phyloP scores from a whole-genome alignment of 371 early-diverging fungal species.

The Syncephalastrum contaminatum region DNA sequence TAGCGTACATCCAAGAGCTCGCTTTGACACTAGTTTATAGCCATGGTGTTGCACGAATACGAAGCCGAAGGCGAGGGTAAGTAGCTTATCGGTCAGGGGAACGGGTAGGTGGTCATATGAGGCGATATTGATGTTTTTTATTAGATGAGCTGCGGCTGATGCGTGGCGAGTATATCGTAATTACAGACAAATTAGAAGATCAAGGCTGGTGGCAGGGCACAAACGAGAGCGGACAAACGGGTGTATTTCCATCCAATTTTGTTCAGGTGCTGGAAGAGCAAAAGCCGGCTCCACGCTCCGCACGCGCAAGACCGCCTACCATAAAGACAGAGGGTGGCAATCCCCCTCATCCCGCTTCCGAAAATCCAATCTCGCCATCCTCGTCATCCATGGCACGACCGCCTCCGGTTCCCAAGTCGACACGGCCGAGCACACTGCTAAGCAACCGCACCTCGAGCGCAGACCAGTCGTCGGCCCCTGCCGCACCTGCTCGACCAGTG shows the following conservation, averaged over 20 bases:
- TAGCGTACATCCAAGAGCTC: no score
- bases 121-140: not conserved
- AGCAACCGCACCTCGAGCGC: constrained; percentile 16
- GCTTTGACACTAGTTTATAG: constrained; percentile 9
- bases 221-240: constrained; percentile 50
- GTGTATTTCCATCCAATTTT: constrained; percentile 63
- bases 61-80: constrained; percentile 56
- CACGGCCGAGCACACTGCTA: constrained; percentile 41
- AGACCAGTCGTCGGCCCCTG: constrained; percentile 6
- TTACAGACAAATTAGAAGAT: constrained; percentile 50
- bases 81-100: not conserved
- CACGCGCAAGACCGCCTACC: constrained; percentile 42
- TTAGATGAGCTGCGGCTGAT: constrained; percentile 53
- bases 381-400: constrained; percentile 23
- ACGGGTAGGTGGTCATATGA: no score
- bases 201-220: constrained; percentile 65
- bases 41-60: constrained; percentile 56
- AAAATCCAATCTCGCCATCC: constrained; percentile 7
- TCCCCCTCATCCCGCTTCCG: not conserved
- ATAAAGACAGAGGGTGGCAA: constrained; percentile 27
- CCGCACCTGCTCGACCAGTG: constrained; percentile 32
- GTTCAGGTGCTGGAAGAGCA: constrained; percentile 53
- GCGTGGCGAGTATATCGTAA: constrained; percentile 50
- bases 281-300: constrained; percentile 31
- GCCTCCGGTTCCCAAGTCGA: constrained; percentile 49